Percentiles rank a stretch among this genome's conserved stretches.
Conservation (phyloP, 106 monocot genomes). For the Dioscorea alata region DNA sequence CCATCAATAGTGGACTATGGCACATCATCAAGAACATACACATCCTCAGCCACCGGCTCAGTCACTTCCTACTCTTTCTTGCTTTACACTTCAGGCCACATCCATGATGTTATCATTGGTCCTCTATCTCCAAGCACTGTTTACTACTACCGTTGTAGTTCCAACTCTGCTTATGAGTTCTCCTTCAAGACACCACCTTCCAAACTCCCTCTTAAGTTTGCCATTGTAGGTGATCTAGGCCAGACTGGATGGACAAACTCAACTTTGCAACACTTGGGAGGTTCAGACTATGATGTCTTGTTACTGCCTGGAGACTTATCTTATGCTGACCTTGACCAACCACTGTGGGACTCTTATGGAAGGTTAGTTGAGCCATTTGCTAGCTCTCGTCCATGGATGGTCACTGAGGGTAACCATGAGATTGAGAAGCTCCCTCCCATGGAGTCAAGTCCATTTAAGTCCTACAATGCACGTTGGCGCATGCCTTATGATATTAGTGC, state of each 20-base stretch:
- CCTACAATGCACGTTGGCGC: slow-evolving; percentile 52
- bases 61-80: slow-evolving; percentile 45
- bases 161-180: slow-evolving; percentile 20
- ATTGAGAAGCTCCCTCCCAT: slow-evolving; percentile 38
- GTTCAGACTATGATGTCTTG: slow-evolving; percentile 34
- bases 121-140: slow-evolving; percentile 27
- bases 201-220: slow-evolving; percentile 33
- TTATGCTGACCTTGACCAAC: slow-evolving; percentile 45
- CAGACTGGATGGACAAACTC: slow-evolving; percentile 58
- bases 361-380: slow-evolving; percentile 42
- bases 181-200: slow-evolving; percentile 36
- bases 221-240: slow-evolving; percentile 45
- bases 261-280: slow-evolving; percentile 33
- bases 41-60: slow-evolving; percentile 35
- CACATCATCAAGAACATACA: slow-evolving; percentile 36
- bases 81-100: slow-evolving; percentile 42
- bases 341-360: slow-evolving; percentile 49
- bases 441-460: slow-evolving; percentile 19
- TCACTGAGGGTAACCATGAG: slow-evolving; percentile 60
- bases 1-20: slow-evolving; percentile 65
- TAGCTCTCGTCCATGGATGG: slow-evolving; percentile 56
- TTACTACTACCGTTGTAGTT: slow-evolving; percentile 43
- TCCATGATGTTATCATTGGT: slow-evolving; percentile 52
- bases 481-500: slow-evolving; percentile 43
- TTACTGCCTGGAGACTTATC: slow-evolving; percentile 53